Percentiles rank a stretch among this genome's conserved stretches.
Conservation (phyloP, 1,284 basidiomycete genomes). For the Sporisorium reilianum region DNA sequence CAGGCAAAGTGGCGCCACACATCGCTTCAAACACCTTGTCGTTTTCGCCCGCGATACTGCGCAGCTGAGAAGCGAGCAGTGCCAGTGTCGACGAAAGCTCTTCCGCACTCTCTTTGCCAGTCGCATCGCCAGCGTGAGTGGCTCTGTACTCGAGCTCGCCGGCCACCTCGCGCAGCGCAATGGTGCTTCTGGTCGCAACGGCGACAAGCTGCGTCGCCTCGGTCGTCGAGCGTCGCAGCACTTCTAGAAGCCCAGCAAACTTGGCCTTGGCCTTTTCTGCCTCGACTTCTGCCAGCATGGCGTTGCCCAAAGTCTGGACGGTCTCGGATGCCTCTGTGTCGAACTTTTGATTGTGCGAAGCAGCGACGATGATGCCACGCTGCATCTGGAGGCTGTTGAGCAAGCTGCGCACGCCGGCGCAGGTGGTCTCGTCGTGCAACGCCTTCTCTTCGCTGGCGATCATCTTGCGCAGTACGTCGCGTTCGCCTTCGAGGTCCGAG, state of each 20-base stretch:
- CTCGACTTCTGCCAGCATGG: slow-evolving; percentile 80
- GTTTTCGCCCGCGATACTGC: slow-evolving; percentile 70
- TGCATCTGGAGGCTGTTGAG: slow-evolving; percentile 83
- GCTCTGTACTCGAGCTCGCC: slow-evolving; percentile 73
- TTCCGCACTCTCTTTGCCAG: slow-evolving; percentile 71
- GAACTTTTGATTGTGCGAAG: slow-evolving; percentile 81
- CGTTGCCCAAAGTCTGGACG: slow-evolving; percentile 79
- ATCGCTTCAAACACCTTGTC: slow-evolving; percentile 75
- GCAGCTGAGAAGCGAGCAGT: slow-evolving; percentile 67
- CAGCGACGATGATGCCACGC: slow-evolving; percentile 82
- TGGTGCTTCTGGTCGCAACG: slow-evolving; percentile 82
- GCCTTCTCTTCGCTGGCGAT: slow-evolving; percentile 79
- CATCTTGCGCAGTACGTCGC: slow-evolving; percentile 77
- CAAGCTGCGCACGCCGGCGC: slow-evolving; percentile 77
- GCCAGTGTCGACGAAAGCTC: slow-evolving; percentile 71
- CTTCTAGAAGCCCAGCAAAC: slow-evolving; percentile 77
- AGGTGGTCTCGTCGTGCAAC: slow-evolving; percentile 76
- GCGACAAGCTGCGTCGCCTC: slow-evolving; percentile 79
- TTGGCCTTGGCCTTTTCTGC: slow-evolving; percentile 78
- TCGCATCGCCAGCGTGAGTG: slow-evolving; percentile 66
- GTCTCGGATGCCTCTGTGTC: slow-evolving; percentile 80
- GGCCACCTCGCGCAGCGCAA: slow-evolving; percentile 79
- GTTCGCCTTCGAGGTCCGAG: slow-evolving; percentile 78
- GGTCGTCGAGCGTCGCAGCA: slow-evolving; percentile 77
- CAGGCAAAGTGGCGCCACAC: slow-evolving; percentile 74